phyloP scores from a whole-genome alignment of 345 rosid genomes.

The Sonneratia caseolaris region DNA sequence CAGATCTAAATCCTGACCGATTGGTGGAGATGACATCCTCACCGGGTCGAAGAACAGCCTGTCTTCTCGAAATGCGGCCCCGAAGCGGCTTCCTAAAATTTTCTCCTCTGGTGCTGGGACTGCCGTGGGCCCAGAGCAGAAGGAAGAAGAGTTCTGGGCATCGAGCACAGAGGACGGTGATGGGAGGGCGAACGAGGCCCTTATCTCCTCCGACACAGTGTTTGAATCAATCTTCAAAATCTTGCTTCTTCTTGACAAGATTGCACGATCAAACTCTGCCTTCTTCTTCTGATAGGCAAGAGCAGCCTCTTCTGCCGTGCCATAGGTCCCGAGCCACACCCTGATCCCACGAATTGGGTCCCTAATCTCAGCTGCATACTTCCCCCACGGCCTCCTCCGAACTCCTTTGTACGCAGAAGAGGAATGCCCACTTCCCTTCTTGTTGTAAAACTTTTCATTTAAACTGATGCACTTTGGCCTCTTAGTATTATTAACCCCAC shows the following conservation, averaged over 20 bases:
- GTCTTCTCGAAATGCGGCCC: background rate
- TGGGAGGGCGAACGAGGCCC: conserved; percentile 10
- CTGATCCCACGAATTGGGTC: conserved; percentile 34
- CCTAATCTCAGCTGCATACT: conserved; percentile 39
- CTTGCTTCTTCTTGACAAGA: conserved; percentile 10
- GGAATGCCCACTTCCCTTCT: conserved; percentile 4
- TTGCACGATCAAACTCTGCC: conserved; percentile 22
- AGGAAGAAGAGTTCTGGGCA: conserved; percentile 8
- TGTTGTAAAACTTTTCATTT: conserved; percentile 1
- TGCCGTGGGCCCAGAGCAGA: background rate
- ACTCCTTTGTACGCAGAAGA: conserved; percentile 30
- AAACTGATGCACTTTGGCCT: background rate
- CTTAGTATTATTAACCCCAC: background rate
- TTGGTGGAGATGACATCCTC: background rate
- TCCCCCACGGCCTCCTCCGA: conserved; percentile 43
- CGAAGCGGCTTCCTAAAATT: background rate
- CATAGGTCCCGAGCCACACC: conserved; percentile 45
- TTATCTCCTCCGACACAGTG: conserved; percentile 4
- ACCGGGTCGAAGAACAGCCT: background rate
- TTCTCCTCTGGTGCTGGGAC: background rate
- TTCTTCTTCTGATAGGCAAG: conserved; percentile 32
- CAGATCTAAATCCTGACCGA: background rate
- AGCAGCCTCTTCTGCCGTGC: conserved; percentile 45
- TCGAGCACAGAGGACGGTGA: conserved; percentile 51
- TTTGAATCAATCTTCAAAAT: background rate